These are phyloP conservation scores for Penicillium ochrochloron DNA, from an alignment of 495 filamentous ascomycete genomes.

Conservation along the genomic window DNA sequence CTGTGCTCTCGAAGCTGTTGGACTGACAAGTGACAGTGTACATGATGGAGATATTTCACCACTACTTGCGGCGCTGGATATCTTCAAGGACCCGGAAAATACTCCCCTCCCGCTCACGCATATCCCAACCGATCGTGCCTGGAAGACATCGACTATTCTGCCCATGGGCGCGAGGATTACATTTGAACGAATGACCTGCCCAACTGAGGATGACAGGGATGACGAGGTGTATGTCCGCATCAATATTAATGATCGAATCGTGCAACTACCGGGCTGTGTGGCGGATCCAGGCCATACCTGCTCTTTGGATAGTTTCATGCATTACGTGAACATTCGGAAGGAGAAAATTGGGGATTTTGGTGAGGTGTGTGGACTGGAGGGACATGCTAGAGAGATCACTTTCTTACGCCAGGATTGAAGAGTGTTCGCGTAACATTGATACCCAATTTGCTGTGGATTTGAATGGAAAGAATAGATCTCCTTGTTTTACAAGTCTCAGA, in stretches of 20 bases:
- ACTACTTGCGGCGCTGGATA: background rate
- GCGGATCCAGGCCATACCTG: background rate
- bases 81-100: background rate
- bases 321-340: conserved; percentile 42
- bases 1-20: background rate
- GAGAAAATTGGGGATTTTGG: conserved; percentile 36
- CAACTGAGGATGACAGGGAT: conserved; percentile 19
- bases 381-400: conserved; percentile 32
- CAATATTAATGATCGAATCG: conserved; percentile 30
- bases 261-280: background rate
- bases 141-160: conserved; percentile 37
- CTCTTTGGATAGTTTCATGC: background rate
- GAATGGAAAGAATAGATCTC: background rate
- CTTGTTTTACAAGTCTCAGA: background rate
- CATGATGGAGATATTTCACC: conserved; percentile 1
- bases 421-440: background rate
- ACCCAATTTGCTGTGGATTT: background rate
- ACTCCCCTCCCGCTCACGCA: background rate
- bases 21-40: background rate
- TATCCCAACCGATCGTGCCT: background rate
- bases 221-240: conserved; percentile 50
- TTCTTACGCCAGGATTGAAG: conserved; percentile 33
- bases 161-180: conserved; percentile 60
- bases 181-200: conserved; percentile 57
- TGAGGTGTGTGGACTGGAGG: conserved; percentile 37